Base-by-base conservation (phyloP, 1,139 yeast species). In the Blastobotrys buckinghamii region DNA sequence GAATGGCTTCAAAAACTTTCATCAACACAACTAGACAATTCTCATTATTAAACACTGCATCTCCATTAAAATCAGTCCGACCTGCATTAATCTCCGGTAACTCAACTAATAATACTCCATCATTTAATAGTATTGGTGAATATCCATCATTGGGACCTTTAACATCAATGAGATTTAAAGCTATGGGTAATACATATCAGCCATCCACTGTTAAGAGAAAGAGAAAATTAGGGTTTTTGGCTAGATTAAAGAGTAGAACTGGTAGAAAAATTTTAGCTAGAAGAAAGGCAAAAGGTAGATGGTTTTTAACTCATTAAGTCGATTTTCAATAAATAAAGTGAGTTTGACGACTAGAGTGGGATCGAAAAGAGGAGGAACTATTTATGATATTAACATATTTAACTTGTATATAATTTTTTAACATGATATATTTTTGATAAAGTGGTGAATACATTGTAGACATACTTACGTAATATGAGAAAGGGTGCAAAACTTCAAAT, bases 151-250 rank as follows among this genome's bases (percentile, higher is more conserved):
- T 48, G 42, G 44, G 44, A 13, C 49, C 50, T 26, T 38, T 51
- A 26, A 44, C 51, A 6, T 65, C 62, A 45, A 52, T 58, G 38
- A 78, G 96, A 72, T 83, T 90, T 82, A 82, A 85, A 65, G 75
- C 89, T 27, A 81, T 95, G 73, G 98, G 98, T 69, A 85, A 88
- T 70, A 88, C 96, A 20, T 92, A 84, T 68, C 97, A 90, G 67
- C 97, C 98, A 42, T 84, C 90, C 51, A 89, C 95, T 1, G 72
- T 87, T 55, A 88, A 86, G 65, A 78, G 97, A 66, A 92, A 92
- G 73, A 82, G 96, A 69, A 82, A 85, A 33, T 77, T 86, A 53
- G 98, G 98, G 0, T 92, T 90, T 60, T 74, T 92, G 61, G 92
- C 96, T n/a, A 80, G 97, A 64, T 77, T 85, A 68, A 79, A 82